These are phyloP conservation scores for Leccinum pachyderme DNA, from an alignment of 1,284 basidiomycete genomes.

Conservation along the genomic window DNA sequence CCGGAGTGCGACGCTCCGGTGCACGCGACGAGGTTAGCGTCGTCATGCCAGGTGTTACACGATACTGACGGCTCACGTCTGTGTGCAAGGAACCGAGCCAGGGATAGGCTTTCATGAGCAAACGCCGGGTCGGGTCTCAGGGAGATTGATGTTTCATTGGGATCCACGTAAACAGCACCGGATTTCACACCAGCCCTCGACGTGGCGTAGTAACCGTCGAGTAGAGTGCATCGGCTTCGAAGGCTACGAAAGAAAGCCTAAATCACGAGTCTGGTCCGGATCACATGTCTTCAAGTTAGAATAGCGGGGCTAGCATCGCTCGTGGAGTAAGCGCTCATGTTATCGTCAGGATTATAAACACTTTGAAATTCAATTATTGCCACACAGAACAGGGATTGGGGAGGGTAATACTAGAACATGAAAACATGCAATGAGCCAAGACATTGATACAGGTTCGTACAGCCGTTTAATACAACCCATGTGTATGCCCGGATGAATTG, in stretches of 20 bases:
- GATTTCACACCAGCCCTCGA: background rate
- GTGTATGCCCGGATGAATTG: slow-evolving; percentile 21
- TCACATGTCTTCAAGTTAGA: background rate
- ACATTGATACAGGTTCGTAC: slow-evolving; percentile 37
- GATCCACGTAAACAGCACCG: background rate
- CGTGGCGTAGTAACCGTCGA: background rate
- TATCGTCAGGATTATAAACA: slow-evolving; percentile 15
- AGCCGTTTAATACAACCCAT: slow-evolving; percentile 33
- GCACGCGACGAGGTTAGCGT: background rate
- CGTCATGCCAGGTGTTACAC: background rate
- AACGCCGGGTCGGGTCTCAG: background rate
- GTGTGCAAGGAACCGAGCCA: background rate
- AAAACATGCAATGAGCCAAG: slow-evolving; percentile 31
- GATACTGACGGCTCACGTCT: background rate
- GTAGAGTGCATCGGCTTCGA: background rate
- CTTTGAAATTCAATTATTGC: slow-evolving; percentile 18
- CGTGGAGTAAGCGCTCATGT: background rate
- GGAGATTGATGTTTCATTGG: background rate
- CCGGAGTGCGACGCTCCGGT: background rate
- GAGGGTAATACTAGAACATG: slow-evolving; percentile 34
- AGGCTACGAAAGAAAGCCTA: background rate
- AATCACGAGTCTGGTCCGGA: background rate
- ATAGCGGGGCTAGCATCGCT: background rate
- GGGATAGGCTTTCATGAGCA: background rate
- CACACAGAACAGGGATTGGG: slow-evolving; percentile 15